phyloP scores from a whole-genome alignment of 148 eudicot species.

The Talinum fruticosum region DNA sequence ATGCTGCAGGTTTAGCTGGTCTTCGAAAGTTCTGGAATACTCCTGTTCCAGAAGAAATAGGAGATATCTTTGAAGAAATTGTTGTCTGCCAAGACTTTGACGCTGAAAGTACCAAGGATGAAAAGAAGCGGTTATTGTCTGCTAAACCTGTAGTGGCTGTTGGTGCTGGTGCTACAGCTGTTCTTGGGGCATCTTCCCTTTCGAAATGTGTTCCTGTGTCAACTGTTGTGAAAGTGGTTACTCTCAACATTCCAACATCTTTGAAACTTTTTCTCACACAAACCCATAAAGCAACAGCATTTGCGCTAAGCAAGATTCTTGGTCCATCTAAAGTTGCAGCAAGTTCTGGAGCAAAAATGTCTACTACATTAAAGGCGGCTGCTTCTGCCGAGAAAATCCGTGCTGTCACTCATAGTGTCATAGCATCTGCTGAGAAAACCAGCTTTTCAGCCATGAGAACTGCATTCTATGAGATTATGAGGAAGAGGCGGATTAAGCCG shows the following conservation, averaged over 20 bases:
- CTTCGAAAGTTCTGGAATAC: conserved; percentile 32
- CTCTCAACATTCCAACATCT: conserved; percentile 61
- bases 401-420: conserved; percentile 64
- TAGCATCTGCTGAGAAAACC: conserved; percentile 88
- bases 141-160: conserved; percentile 82
- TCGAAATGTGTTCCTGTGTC: conserved; percentile 74
- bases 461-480: conserved; percentile 94
- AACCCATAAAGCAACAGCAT: conserved; percentile 51
- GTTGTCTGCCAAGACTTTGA: conserved; percentile 32
- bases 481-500: conserved; percentile 55
- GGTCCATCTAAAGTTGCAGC: conserved; percentile 66
- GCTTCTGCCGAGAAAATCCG: conserved; percentile 81
- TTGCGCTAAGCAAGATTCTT: conserved; percentile 54
- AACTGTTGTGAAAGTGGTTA: conserved; percentile 52
- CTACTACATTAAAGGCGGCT: conserved; percentile 57
- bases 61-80: conserved; percentile 25
- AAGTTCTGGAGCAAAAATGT: conserved; percentile 55
- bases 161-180: conserved; percentile 92
- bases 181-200: conserved; percentile 83
- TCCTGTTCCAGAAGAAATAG: conserved; percentile 27
- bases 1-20: conserved; percentile 30
- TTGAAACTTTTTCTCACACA: conserved; percentile 62
- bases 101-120: conserved; percentile 27
- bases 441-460: conserved; percentile 87
- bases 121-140: conserved; percentile 27